Evolutionary conservation across 805 yeast genomes (phyloP).

Genomic region (Teunomyces pallodes): DNA sequence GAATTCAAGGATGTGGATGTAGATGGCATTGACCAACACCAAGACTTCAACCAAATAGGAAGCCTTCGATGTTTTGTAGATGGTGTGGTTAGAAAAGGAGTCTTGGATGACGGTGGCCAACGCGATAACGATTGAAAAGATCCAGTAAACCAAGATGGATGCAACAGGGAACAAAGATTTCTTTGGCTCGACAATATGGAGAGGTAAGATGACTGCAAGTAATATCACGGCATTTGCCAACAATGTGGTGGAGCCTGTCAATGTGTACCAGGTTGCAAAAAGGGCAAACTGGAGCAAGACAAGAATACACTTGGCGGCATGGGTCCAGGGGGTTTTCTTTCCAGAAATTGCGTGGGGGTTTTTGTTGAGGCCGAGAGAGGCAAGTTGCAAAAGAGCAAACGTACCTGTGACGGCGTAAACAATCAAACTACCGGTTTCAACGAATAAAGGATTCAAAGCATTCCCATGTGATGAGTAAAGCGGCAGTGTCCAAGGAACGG

Average conservation of each 20-base stretch:
- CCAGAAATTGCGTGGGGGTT: not conserved
- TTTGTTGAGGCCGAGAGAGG: not conserved
- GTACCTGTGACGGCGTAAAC: conserved; percentile 12
- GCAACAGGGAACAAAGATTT: conserved; percentile 21
- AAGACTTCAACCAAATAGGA: conserved; percentile 10
- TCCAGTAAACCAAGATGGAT: conserved; percentile 24
- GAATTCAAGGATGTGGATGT: conserved; percentile 15
- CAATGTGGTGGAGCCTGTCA: conserved; percentile 5
- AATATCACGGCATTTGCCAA: conserved; percentile 4
- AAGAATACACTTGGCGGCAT: conserved; percentile 9
- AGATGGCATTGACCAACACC: conserved; percentile 10
- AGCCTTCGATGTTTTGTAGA: conserved; percentile 4
- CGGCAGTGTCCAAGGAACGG: conserved; percentile 13
- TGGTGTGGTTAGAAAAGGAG: conserved; percentile 16
- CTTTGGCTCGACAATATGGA: conserved; percentile 22
- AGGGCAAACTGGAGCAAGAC: conserved; percentile 14
- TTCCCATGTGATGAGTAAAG: conserved; percentile 19
- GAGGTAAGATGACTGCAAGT: conserved; percentile 15
- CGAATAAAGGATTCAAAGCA: conserved; percentile 23
- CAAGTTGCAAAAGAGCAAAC: conserved; percentile 14
- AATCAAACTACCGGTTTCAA: conserved; percentile 11
- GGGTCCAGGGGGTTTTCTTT: conserved; percentile 9
- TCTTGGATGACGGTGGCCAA: conserved; percentile 17
- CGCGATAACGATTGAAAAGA: conserved; percentile 10
- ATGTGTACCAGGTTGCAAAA: conserved; percentile 9